Base-by-base conservation (phyloP, 2,329 filamentous ascomycete species). In the Colletotrichum trifolii region DNA sequence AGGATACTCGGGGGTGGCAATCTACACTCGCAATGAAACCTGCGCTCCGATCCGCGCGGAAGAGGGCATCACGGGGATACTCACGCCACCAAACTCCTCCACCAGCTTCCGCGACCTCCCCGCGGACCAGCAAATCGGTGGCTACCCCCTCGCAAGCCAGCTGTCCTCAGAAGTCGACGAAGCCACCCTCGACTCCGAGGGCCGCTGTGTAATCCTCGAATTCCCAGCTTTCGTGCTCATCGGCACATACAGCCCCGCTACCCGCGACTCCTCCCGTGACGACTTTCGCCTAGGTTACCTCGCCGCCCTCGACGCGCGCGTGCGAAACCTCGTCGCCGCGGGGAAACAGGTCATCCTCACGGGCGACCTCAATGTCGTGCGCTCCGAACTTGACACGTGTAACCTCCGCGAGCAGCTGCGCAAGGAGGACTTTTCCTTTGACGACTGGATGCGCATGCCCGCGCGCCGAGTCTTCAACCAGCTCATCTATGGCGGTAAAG, bases 1-100 rank as follows among this genome's bases (percentile, higher is more conserved):
- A 97, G 94, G 96, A 33, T 99, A 98, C 75, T 97, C 95, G 34
- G 96, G 96, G 2, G 95, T 99, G 2, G 96, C 91, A 4, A 93
- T 99, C 40, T 99, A 97, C 78, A 97, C 94, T 1, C 88, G 93
- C n/a, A 96, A 92, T 74, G 85, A 91, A 4, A 90, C 87, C 40
- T 98, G 96, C 76, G 87, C 89, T 4, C 96, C 96, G 0, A 92
- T 97, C 34, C 88, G 91, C 66, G 95, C 94, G 4, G 96, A 99
- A 78, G 95, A 98, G 80, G 96, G 96, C n/a, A 84, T 99, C 58
- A 91, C 93, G 0, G 96, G 96, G 13, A 82, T 93, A 6, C 85
- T 97, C 12, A 89, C 86, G 48, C 87, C 90, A 6, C 92, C 93
- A 0, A 91, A 88, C 70, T 91, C 91, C 1, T 83, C 87, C 2